Conservation (phyloP, 495 filamentous ascomycete species). For the Penicillium chermesinum region DNA sequence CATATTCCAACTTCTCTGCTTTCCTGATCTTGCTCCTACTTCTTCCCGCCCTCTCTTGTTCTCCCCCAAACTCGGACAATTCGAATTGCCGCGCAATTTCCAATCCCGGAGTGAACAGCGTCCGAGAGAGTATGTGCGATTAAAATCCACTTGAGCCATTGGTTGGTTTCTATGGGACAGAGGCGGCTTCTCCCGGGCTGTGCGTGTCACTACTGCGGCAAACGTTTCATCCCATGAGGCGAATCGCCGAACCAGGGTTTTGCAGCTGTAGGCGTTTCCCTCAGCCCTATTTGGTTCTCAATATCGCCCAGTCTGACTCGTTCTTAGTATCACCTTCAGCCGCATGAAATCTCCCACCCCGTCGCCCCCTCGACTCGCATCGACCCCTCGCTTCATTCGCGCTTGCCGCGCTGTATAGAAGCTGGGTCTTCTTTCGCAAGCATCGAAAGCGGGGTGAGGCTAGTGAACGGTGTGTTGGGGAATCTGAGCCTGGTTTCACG, state of each 20-base stretch:
- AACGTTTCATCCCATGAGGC: slow-evolving; percentile 31
- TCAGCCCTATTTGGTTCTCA: slow-evolving; percentile 23
- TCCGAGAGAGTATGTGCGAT: slow-evolving; percentile 25
- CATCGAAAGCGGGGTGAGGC: slow-evolving; percentile 16
- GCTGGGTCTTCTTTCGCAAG: slow-evolving; percentile 21
- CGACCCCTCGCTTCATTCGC: background rate
- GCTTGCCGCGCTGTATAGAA: slow-evolving; percentile 14
- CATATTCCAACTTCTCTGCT: background rate
- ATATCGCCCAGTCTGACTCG: slow-evolving; percentile 17
- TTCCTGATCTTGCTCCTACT: background rate
- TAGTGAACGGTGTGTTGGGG: slow-evolving; percentile 17
- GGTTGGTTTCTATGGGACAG: slow-evolving; percentile 36
- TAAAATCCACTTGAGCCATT: slow-evolving; percentile 24
- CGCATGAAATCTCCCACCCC: slow-evolving; percentile 11
- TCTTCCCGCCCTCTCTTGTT: background rate
- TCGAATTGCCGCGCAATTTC: background rate
- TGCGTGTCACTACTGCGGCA: slow-evolving; percentile 26
- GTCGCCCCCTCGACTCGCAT: slow-evolving; percentile 2
- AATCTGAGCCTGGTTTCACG: slow-evolving; percentile 25
- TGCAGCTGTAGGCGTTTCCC: slow-evolving; percentile 8
- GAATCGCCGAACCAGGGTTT: slow-evolving; percentile 26
- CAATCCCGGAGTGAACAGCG: background rate
- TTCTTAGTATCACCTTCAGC: slow-evolving; percentile 14
- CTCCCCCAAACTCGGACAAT: background rate
- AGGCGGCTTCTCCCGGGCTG: slow-evolving; percentile 24